These are phyloP conservation scores for Fusarium sp. DNA, from an alignment of 2,329 filamentous ascomycete genomes.

Conservation along the genomic window DNA sequence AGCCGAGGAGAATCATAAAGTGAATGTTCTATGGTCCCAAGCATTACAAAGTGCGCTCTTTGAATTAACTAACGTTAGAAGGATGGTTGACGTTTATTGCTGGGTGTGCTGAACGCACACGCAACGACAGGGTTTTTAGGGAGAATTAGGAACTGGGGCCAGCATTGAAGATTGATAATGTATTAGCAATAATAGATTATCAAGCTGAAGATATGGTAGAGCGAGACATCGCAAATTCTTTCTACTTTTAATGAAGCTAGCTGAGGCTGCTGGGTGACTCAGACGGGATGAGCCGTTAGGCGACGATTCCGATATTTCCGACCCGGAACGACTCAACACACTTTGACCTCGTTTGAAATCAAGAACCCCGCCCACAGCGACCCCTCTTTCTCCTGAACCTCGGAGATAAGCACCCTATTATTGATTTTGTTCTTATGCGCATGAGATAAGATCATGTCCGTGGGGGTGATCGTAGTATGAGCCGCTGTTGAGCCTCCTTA, in stretches of 20 bases:
- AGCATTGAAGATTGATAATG: neutral
- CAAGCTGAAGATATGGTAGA: neutral
- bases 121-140: neutral
- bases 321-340: neutral
- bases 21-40: accelerated
- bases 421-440: neutral
- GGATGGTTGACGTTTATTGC: neutral
- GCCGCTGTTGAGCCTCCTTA: neutral
- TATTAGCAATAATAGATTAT: neutral
- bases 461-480: neutral
- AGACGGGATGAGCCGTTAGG: neutral
- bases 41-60: neutral
- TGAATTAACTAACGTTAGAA: neutral
- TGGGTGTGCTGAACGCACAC: neutral
- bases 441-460: neutral
- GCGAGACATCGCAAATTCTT: neutral
- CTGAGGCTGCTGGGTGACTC: neutral
- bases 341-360: neutral
- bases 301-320: neutral
- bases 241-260: neutral
- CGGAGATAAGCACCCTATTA: neutral
- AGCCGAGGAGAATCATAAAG: neutral
- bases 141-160: neutral
- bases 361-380: neutral
- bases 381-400: neutral